phyloP scores from a whole-genome alignment of 2,329 filamentous ascomycete genomes.

The Colletotrichum simmondsii region DNA sequence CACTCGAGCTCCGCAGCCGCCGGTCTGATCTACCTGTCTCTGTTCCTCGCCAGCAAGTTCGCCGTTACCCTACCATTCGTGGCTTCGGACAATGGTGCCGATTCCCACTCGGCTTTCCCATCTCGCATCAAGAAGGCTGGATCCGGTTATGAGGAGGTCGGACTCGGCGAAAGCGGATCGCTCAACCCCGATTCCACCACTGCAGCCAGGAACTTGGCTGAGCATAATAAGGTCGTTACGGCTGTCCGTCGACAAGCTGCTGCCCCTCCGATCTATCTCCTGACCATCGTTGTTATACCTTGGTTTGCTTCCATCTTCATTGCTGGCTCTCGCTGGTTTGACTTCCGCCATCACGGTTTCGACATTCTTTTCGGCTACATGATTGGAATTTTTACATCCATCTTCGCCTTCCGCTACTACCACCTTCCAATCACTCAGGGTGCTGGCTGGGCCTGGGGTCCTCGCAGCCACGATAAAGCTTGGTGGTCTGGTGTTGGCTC shows the following conservation, averaged over 20 bases:
- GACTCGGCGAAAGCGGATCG: conserved; percentile 20
- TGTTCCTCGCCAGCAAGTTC: conserved; percentile 89
- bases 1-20: conserved; percentile 76
- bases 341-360: conserved; percentile 92
- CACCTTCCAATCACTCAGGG: conserved; percentile 83
- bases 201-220: conserved; percentile 43
- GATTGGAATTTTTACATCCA: conserved; percentile 78
- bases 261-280: conserved; percentile 83
- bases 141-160: conserved; percentile 45
- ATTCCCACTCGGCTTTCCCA: conserved; percentile 74
- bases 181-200: conserved; percentile 24
- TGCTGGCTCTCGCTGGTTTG: conserved; percentile 84
- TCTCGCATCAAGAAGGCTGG: conserved; percentile 71
- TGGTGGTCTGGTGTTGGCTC: conserved; percentile 82
- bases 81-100: conserved; percentile 57
- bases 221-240: conserved; percentile 51
- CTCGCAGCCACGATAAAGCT: conserved; percentile 76
- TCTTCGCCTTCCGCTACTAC: conserved; percentile 85
- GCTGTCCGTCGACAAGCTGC: conserved; percentile 79
- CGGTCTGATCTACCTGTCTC: conserved; percentile 84
- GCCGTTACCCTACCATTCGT: conserved; percentile 79
- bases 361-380: conserved; percentile 88
- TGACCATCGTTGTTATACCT: conserved; percentile 76
- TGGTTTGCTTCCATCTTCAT: conserved; percentile 83
- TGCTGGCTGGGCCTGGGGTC: conserved; percentile 90